phyloP scores from a whole-genome alignment of 2,329 filamentous ascomycete genomes.

The Aspergillus ruber region DNA sequence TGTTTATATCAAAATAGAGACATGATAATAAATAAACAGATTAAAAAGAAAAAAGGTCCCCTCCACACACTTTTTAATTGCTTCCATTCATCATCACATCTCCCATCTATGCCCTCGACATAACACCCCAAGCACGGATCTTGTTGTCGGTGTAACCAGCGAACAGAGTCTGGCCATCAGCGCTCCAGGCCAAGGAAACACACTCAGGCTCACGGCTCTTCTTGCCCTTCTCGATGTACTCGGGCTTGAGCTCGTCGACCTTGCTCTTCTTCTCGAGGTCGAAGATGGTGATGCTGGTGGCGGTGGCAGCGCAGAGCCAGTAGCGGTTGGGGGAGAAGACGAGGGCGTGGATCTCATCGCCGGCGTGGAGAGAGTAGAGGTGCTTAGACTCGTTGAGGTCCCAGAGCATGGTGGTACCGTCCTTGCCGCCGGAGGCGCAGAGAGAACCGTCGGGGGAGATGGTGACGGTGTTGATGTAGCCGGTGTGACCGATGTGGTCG shows the following conservation, averaged over 20 bases:
- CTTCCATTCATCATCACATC: slow-evolving; percentile 16
- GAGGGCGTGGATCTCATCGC: slow-evolving; percentile 99
- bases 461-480: slow-evolving; percentile 99
- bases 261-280: slow-evolving; percentile 99
- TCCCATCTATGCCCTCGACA: slow-evolving; percentile 72
- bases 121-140: slow-evolving; percentile 96
- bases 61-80: slow-evolving; percentile 10
- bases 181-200: slow-evolving; percentile 93
- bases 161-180: slow-evolving; percentile 98
- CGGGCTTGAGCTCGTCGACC: slow-evolving; percentile 99
- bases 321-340: slow-evolving; percentile 99
- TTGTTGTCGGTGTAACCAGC: slow-evolving; percentile 99
- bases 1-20: background rate
- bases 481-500: slow-evolving; percentile 99
- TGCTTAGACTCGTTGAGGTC: slow-evolving; percentile 99
- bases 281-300: slow-evolving; percentile 99
- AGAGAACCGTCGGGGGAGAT: slow-evolving; percentile 99
- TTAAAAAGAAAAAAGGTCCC: slow-evolving; percentile 14
- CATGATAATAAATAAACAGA: slow-evolving; percentile 10
- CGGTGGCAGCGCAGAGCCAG: slow-evolving; percentile 98
- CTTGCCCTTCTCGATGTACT: slow-evolving; percentile 93
- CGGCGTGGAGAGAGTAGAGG: slow-evolving; percentile 98
- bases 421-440: slow-evolving; percentile 98
- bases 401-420: slow-evolving; percentile 99
- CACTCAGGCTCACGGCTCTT: slow-evolving; percentile 99